Conservation (phyloP, 306 rosid species). For the Oemleria cerasiformis region DNA sequence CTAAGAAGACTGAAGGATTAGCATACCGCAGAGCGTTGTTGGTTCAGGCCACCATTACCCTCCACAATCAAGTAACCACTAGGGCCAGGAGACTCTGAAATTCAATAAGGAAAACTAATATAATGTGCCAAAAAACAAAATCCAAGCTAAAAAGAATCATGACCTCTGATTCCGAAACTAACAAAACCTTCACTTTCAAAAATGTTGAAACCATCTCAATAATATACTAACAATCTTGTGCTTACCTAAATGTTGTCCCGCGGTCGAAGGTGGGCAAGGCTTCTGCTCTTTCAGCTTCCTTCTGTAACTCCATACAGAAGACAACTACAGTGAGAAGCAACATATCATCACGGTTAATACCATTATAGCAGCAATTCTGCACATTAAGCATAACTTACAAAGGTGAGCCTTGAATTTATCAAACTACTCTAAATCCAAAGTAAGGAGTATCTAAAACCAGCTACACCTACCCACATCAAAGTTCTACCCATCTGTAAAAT, state of each 20-base stretch:
- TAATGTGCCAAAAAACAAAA: background rate
- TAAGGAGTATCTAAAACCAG: too few species aligned
- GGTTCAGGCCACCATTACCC: conserved; percentile 98
- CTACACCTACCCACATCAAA: background rate
- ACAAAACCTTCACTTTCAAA: background rate
- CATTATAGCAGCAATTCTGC: conserved; percentile 1
- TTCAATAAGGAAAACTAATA: conserved; percentile 18
- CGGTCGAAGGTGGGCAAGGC: conserved; percentile 70
- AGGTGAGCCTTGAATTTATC: too few species aligned
- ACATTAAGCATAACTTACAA: background rate
- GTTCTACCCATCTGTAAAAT: background rate
- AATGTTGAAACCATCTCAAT: background rate
- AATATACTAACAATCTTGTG: background rate
- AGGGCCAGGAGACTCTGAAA: conserved; percentile 56
- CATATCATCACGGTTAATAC: background rate
- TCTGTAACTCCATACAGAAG: conserved; percentile 83
- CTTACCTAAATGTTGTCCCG: conserved; percentile 60
- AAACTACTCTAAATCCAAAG: too few species aligned
- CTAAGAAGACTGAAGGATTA: background rate
- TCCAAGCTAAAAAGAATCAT: background rate
- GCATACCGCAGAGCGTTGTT: conserved; percentile 89
- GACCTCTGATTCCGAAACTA: background rate
- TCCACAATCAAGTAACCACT: conserved; percentile 81
- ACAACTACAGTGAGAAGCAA: conserved; percentile 50
- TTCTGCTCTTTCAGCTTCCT: conserved; percentile 80